These are phyloP conservation scores for Yueomyces sp. DNA, from an alignment of 805 yeast genomes.

Conservation along the genomic window DNA sequence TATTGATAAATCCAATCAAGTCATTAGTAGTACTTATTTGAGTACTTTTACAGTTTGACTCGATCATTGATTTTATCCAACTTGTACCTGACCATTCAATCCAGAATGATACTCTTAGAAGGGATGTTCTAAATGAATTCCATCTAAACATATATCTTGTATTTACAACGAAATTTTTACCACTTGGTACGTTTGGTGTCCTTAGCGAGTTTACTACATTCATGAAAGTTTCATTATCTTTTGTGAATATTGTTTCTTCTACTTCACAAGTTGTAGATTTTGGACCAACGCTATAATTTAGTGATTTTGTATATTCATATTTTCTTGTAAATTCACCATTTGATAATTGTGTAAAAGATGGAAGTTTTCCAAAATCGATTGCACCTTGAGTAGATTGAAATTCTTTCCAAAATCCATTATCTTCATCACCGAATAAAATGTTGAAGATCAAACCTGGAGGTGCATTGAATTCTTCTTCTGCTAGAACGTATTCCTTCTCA, in stretches of 20 bases:
- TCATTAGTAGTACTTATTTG: neutral
- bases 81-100: constrained; percentile 81
- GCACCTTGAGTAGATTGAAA: constrained; percentile 29
- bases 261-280: constrained; percentile 69
- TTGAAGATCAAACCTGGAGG: constrained; percentile 68
- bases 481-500: constrained; percentile 39
- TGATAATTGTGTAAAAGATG: constrained; percentile 25
- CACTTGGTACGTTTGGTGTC: constrained; percentile 95
- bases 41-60: constrained; percentile 68
- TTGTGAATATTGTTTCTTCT: constrained; percentile 53
- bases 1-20: neutral
- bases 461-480: constrained; percentile 42
- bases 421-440: constrained; percentile 55
- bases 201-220: constrained; percentile 48
- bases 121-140: constrained; percentile 51
- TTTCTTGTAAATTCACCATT: constrained; percentile 28
- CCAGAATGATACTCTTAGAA: constrained; percentile 45
- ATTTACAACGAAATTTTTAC: constrained; percentile 61
- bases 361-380: constrained; percentile 24
- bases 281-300: constrained; percentile 81
- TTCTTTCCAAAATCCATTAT: constrained; percentile 27
- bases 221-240: constrained; percentile 37
- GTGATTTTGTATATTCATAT: constrained; percentile 59
- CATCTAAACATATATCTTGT: constrained; percentile 61
- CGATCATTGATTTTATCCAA: constrained; percentile 83